phyloP scores from a whole-genome alignment of 2,329 filamentous ascomycete species.

The Pseudonectria foliicola region DNA sequence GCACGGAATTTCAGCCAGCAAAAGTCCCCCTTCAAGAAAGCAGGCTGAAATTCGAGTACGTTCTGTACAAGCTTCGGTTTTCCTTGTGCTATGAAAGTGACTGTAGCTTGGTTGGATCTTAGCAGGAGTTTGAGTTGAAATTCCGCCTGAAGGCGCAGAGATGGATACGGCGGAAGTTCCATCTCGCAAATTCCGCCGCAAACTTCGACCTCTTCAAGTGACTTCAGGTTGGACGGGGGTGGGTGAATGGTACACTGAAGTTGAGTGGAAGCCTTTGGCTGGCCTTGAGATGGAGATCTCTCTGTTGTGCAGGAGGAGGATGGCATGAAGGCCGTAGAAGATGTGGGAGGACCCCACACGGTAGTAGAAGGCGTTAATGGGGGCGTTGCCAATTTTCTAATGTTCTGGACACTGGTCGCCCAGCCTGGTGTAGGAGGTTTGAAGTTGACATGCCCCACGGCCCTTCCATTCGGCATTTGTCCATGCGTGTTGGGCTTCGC shows the following conservation, averaged over 20 bases:
- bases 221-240: background rate
- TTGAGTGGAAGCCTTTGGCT: background rate
- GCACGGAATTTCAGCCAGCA: conserved; percentile 13
- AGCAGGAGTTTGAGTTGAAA: conserved; percentile 13
- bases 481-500: too few species aligned
- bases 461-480: too few species aligned
- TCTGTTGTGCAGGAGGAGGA: conserved; percentile 8
- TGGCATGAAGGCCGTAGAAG: background rate
- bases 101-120: conserved; percentile 8
- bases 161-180: conserved; percentile 7
- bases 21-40: conserved; percentile 11
- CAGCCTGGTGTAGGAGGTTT: conserved; percentile 9
- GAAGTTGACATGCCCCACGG: too few species aligned
- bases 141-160: conserved; percentile 4
- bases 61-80: conserved; percentile 10
- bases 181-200: conserved; percentile 12
- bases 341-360: conserved; percentile 2
- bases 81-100: conserved; percentile 10
- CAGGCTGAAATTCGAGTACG: conserved; percentile 15
- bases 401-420: conserved; percentile 4
- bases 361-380: background rate
- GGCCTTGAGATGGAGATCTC: background rate
- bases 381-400: background rate
- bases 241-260: conserved; percentile 1
- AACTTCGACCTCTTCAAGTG: conserved; percentile 8